A percentile compares a stretch with the other conserved stretches of the same genome.
phyloP scores from a whole-genome alignment of 2,329 filamentous ascomycete species.

The Meredithiella fracta region DNA sequence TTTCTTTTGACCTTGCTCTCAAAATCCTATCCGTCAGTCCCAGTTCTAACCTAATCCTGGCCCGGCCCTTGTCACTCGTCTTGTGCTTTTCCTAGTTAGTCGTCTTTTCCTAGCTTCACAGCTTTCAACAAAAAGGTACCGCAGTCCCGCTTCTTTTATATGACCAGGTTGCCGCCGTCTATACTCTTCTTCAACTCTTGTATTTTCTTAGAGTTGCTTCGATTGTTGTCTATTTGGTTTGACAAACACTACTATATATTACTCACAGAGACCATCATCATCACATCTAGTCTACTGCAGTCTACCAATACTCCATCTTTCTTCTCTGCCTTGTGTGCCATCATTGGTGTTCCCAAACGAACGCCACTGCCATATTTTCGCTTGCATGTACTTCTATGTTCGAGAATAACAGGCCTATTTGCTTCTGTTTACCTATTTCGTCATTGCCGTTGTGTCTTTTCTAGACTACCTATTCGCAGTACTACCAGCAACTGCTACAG shows the following conservation, averaged over 20 bases:
- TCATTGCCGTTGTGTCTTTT: background rate
- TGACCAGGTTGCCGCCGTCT: background rate
- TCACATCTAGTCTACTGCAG: no score
- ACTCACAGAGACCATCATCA: no score
- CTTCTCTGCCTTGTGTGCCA: background rate
- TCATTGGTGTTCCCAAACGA: slow-evolving; percentile 6
- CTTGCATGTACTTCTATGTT: slow-evolving; percentile 4
- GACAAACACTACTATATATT: background rate
- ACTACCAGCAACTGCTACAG: background rate
- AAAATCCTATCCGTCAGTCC: background rate
- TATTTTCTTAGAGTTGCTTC: background rate
- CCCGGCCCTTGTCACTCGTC: background rate
- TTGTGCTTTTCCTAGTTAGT: background rate
- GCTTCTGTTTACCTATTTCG: background rate
- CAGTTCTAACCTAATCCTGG: background rate
- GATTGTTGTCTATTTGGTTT: background rate
- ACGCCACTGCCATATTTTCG: slow-evolving; percentile 1
- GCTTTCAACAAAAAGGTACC: background rate
- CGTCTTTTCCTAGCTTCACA: background rate
- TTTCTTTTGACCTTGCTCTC: background rate
- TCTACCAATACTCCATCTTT: background rate
- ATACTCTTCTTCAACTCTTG: background rate
- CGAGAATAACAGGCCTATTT: background rate
- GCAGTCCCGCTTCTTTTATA: background rate
- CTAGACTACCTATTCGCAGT: background rate